Evolutionary conservation across 2,329 filamentous ascomycete species (phyloP).

Genomic region (Coniochaeta prunicola): DNA sequence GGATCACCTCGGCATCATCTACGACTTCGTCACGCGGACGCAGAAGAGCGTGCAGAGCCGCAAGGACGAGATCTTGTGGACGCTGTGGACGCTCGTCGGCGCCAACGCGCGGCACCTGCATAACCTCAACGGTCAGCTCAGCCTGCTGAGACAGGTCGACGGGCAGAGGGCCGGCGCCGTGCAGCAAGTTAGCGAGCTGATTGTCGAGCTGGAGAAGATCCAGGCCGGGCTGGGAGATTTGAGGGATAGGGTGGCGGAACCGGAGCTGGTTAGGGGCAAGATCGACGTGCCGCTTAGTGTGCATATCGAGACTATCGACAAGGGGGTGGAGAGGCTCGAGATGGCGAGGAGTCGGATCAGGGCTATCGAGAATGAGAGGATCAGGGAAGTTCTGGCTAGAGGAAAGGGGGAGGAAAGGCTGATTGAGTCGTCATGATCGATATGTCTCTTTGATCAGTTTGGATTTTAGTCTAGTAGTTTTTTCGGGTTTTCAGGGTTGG

Average conservation of each 20-base stretch:
- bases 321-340: slow-evolving; percentile 66
- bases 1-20: slow-evolving; percentile 61
- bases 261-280: slow-evolving; percentile 42
- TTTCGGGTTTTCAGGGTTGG: neutral
- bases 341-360: slow-evolving; percentile 52
- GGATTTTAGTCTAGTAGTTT: neutral
- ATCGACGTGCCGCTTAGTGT: slow-evolving; percentile 57
- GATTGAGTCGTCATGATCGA: slow-evolving; percentile 24
- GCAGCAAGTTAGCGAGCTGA: slow-evolving; percentile 59
- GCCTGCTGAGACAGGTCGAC: slow-evolving; percentile 58
- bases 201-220: slow-evolving; percentile 69
- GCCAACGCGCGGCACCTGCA: slow-evolving; percentile 55
- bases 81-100: slow-evolving; percentile 68
- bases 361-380: slow-evolving; percentile 50
- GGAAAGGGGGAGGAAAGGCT: slow-evolving; percentile 33
- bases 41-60: slow-evolving; percentile 48
- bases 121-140: slow-evolving; percentile 56
- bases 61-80: slow-evolving; percentile 59
- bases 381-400: slow-evolving; percentile 43
- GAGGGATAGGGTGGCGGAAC: slow-evolving; percentile 61
- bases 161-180: slow-evolving; percentile 59
- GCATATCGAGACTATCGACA: slow-evolving; percentile 68
- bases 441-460: neutral
- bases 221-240: slow-evolving; percentile 64
- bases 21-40: slow-evolving; percentile 60